Conservation (phyloP, 2,329 filamentous ascomycete species). For the Ascochyta lentis region DNA sequence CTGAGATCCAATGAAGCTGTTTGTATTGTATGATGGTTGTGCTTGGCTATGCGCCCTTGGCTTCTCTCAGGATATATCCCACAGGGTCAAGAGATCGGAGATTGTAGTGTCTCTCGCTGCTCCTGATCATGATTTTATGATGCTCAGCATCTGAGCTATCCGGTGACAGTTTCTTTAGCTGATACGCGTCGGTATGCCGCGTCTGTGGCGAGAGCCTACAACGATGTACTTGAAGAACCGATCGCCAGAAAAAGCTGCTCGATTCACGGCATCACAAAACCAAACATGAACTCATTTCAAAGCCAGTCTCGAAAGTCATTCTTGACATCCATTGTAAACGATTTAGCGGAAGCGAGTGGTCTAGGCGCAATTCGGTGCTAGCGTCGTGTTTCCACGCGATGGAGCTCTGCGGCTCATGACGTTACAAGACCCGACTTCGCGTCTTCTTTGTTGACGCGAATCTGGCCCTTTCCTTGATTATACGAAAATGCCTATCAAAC, state of each 20-base stretch:
- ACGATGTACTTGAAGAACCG: background rate
- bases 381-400: constrained; percentile 4
- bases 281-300: background rate
- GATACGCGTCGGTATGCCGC: background rate
- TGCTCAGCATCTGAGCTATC: background rate
- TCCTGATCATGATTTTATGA: background rate
- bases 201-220: constrained; percentile 4
- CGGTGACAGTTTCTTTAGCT: background rate
- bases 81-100: background rate
- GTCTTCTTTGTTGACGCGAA: background rate
- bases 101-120: too few relatives aligned
- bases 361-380: constrained; percentile 1
- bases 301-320: too few relatives aligned
- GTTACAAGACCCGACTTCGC: constrained; percentile 9
- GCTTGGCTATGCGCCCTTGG: too few relatives aligned
- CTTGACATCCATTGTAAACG: background rate
- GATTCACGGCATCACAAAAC: background rate
- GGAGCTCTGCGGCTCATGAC: constrained; percentile 13
- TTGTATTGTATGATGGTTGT: too few relatives aligned
- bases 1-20: too few relatives aligned
- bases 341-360: background rate
- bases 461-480: constrained; percentile 1
- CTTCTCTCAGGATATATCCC: background rate
- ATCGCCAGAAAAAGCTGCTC: background rate
- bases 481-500: constrained; percentile 11